phyloP scores from a whole-genome alignment of 352 stramenopile species.

The Peronospora belbahrii region DNA sequence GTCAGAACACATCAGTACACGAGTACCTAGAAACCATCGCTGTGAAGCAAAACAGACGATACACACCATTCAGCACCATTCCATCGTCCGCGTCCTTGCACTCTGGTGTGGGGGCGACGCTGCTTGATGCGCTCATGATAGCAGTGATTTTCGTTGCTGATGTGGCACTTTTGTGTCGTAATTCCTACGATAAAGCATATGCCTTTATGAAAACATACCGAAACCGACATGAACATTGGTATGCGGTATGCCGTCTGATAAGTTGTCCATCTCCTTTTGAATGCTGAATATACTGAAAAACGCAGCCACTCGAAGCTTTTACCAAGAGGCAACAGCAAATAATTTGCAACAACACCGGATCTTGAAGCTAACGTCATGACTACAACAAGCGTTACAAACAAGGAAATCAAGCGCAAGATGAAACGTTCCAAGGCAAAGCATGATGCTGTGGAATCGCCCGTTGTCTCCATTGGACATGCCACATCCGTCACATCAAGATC shows the following conservation, averaged over 20 bases:
- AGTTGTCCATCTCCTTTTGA: not conserved
- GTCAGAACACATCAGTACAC: conserved; percentile 4
- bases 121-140: conserved; percentile 40
- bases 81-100: conserved; percentile 50
- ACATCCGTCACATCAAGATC: conserved; percentile 11
- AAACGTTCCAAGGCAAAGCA: conserved; percentile 50
- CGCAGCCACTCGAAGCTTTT: conserved; percentile 12
- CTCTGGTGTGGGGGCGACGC: conserved; percentile 24
- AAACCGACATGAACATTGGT: not conserved
- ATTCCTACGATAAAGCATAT: not conserved
- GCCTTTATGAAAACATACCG: not conserved
- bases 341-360: conserved; percentile 10
- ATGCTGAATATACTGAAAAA: conserved; percentile 18
- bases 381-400: conserved; percentile 49
- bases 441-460: conserved; percentile 20
- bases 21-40: not conserved
- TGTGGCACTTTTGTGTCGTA: conserved; percentile 18
- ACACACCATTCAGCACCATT: conserved; percentile 61
- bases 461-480: conserved; percentile 4
- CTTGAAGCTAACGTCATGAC: conserved; percentile 28
- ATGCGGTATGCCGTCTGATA: conserved; percentile 12
- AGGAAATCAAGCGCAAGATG: conserved; percentile 62
- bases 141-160: conserved; percentile 10
- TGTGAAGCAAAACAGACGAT: not conserved
- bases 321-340: conserved; percentile 19